Base-by-base conservation (phyloP, 768 basidiomycete genomes). In the Boletus subcaerulescens region DNA sequence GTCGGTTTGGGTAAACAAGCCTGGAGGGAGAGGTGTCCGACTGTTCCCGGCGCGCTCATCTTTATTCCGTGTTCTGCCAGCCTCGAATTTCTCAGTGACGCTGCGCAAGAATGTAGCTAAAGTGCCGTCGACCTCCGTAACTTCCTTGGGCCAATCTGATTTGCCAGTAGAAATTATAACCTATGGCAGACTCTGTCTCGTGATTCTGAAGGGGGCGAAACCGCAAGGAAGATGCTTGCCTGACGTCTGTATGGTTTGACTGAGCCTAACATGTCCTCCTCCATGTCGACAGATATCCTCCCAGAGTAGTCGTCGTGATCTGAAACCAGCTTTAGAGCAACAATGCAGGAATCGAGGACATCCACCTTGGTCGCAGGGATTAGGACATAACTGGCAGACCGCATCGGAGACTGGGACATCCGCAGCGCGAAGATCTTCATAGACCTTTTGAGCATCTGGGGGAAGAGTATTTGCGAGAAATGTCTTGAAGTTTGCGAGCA, bases 111-210 rank as follows among this genome's bases (percentile, higher is more conserved):
- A 71, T 56, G 83, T 78, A 7, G 94, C 90, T 24, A 98, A 82
- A 6, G 87, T 84, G 45, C 79, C 81, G 24, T 78, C 73, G 26
- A 82, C 87, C 54, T 86, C 81, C 3, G 88, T 87, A 55, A 98
- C 83, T 41, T 93, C 86, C 40, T 78, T 77, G 38, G 84, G 81
- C 95, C 95, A 98, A 73, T 98, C 93, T 18, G 84, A 78, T 71
- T 89, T 86, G 7, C 93, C 93, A 0, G 93, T 96, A 1, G 91
- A 94, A 50, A 98, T 89, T 33, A 98, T 77, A 33, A 96, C 78
- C 87, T 94, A 66, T 44, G 22, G 44, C 45, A 47, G 35, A 20
- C 15, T 45, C 41, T 50, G 41, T 60, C 15, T 39, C 33, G 44
- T n/a, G 29, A 29, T 29, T 9, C 29, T 29, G 22, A 39, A 45